Evolutionary conservation across 1,284 basidiomycete genomes (phyloP), one percentile per base, ranked within the genome.

Genomic region (Amylostereum chailletii): DNA sequence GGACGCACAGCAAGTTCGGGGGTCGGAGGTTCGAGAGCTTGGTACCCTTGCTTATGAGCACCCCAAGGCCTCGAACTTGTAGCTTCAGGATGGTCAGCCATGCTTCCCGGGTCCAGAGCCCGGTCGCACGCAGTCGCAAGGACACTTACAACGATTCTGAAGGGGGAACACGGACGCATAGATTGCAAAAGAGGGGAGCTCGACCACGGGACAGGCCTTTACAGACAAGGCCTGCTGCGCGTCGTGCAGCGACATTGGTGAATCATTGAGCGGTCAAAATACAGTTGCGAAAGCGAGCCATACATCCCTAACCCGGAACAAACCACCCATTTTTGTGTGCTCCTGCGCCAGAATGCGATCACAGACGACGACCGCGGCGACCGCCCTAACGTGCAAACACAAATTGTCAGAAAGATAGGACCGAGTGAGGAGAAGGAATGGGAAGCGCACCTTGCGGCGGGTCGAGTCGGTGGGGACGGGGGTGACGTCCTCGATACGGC

Each of bases 321-420:
- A 55, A 58, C 50, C 39, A 45, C 29, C 51, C 51, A 48, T 55
- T 46, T 58, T 59, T 57, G 61, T 61, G 53, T 55, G 58, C 53
- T 55, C 52, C 45, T 46, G 48, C 38, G 51, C 51, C 41, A 53
- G 49, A 48, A 47, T 39, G 42, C 46, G 55, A 74, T 81, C 74
- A 88, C 61, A 98, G 84, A 87, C 95, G 92, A 68, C 94, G 91
- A 94, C 95, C 95, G 77, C 95, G 94, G 63, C 95, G 92, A 95
- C 95, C 95, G 86, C 95, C 95, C 94, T 94, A 19, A 19, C 19
- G 19, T 19, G 19, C 19, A 19, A 19, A 19, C 19, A 19, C 19
- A 19, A 19, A 19, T 19, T 19, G 19, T 19, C 19, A 19, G 19
- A 19, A 32, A 33, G 19, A 9, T 36, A 34, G 30, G 5, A 11